Conservation (phyloP, 23 red algal species). For the Gracilaria gracilis region DNA sequence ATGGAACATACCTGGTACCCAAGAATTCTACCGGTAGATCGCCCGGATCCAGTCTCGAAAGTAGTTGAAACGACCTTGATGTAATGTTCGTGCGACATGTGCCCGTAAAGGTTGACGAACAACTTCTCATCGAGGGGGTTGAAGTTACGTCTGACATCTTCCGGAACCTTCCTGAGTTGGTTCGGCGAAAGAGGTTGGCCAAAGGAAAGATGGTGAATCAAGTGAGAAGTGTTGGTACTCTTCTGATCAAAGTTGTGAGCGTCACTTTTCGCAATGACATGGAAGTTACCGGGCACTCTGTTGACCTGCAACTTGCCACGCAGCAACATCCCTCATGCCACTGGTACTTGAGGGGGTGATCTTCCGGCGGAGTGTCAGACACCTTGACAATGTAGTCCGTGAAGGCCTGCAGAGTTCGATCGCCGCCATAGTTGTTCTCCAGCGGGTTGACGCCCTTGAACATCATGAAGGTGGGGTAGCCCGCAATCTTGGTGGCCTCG, state of each 20-base stretch:
- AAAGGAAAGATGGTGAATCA: conserved; percentile 73
- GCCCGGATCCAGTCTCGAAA: conserved; percentile 67
- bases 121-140: conserved; percentile 54
- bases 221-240: conserved; percentile 83
- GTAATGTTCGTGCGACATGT: conserved; percentile 73
- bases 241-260: conserved; percentile 83
- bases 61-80: conserved; percentile 81
- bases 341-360: conserved; percentile 67
- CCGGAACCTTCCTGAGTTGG: conserved; percentile 48
- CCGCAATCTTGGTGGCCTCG: conserved; percentile 48
- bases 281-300: conserved; percentile 79
- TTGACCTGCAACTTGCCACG: conserved; percentile 68
- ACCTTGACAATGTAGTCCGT: conserved; percentile 60
- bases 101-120: conserved; percentile 56
- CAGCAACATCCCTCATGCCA: conserved; percentile 78
- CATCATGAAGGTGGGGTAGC: conserved; percentile 79
- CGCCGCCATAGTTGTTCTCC: conserved; percentile 51
- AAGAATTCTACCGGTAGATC: conserved; percentile 24
- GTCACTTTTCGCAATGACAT: conserved; percentile 80
- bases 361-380: conserved; percentile 48
- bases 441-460: conserved; percentile 67
- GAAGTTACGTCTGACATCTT: conserved; percentile 58
- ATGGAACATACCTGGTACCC: conserved; percentile 74
- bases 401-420: conserved; percentile 57
- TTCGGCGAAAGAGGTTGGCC: conserved; percentile 19